phyloP scores from a whole-genome alignment of 306 rosid species.

The Gynostemma pentaphyllum region DNA sequence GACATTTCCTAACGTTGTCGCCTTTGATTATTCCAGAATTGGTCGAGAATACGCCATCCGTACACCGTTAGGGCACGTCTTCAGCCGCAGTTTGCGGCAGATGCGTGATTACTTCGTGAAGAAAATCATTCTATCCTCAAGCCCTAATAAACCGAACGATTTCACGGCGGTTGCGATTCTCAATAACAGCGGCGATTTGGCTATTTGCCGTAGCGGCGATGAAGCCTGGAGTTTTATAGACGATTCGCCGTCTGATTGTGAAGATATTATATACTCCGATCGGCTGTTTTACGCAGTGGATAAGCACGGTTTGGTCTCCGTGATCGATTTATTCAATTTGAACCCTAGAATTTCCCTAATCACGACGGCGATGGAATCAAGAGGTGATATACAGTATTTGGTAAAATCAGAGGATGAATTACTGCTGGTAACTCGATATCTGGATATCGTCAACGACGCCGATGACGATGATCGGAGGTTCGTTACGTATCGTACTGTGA shows the following conservation, averaged over 20 bases:
- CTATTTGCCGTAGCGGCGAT: constrained; percentile 28
- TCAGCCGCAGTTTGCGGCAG: constrained; percentile 24
- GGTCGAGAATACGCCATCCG: constrained; percentile 42
- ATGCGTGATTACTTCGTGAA: constrained; percentile 47
- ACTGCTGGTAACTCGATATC: constrained; percentile 31
- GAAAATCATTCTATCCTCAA: constrained; percentile 42
- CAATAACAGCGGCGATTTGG: constrained; percentile 26
- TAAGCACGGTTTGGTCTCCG: constrained; percentile 33
- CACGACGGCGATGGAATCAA: constrained; percentile 2
- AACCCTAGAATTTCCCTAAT: constrained; percentile 21
- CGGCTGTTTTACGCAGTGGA: constrained; percentile 48
- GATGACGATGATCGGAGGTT: neutral
- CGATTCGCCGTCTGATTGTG: constrained; percentile 26
- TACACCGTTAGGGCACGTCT: constrained; percentile 14
- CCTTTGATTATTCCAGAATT: constrained; percentile 36
- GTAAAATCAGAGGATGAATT: constrained; percentile 37
- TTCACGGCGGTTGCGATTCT: constrained; percentile 46
- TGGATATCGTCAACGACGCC: constrained; percentile 25
- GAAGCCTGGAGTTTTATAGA: constrained; percentile 35
- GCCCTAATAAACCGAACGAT: constrained; percentile 12
- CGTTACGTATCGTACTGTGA: constrained; percentile 30
- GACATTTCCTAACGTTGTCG: constrained; percentile 44
- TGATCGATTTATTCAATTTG: constrained; percentile 27
- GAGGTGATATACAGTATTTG: constrained; percentile 40
- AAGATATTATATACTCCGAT: constrained; percentile 27